These are phyloP conservation scores for Pichia gijzeniarum DNA, from an alignment of 805 yeast species.

Conservation along the genomic window DNA sequence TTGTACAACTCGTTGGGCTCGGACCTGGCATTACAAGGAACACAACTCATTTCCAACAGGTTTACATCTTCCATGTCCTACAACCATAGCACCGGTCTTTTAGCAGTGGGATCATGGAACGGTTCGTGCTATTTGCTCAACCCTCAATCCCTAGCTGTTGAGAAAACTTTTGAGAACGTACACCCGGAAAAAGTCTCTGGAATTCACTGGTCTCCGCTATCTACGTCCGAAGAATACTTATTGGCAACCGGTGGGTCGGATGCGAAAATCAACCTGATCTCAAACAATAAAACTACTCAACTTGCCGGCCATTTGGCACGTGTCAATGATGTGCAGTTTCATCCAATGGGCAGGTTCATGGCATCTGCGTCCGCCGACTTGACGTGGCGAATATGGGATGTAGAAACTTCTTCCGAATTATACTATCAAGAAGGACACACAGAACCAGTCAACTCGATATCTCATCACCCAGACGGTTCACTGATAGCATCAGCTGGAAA, in stretches of 20 bases:
- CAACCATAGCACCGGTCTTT: conserved; percentile 28
- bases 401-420: conserved; percentile 41
- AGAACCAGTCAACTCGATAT: conserved; percentile 56
- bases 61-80: conserved; percentile 58
- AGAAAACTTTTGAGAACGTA: conserved; percentile 19
- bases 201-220: conserved; percentile 47
- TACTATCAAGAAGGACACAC: conserved; percentile 82
- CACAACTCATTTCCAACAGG: conserved; percentile 65
- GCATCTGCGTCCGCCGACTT: conserved; percentile 75
- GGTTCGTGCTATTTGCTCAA: conserved; percentile 57
- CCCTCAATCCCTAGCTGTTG: conserved; percentile 29
- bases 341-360: conserved; percentile 52
- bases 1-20: conserved; percentile 8
- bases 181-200: conserved; percentile 67
- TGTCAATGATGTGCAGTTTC: conserved; percentile 55
- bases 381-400: conserved; percentile 89
- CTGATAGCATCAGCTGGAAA: conserved; percentile 70
- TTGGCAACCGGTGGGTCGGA: conserved; percentile 43
- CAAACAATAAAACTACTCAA: not conserved
- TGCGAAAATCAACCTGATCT: conserved; percentile 28
- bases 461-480: conserved; percentile 73
- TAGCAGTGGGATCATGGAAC: conserved; percentile 80
- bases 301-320: conserved; percentile 45
- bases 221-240: not conserved
- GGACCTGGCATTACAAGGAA: conserved; percentile 44